Conservation (phyloP, 495 filamentous ascomycete genomes). For the Annulohypoxylon moriforme region DNA sequence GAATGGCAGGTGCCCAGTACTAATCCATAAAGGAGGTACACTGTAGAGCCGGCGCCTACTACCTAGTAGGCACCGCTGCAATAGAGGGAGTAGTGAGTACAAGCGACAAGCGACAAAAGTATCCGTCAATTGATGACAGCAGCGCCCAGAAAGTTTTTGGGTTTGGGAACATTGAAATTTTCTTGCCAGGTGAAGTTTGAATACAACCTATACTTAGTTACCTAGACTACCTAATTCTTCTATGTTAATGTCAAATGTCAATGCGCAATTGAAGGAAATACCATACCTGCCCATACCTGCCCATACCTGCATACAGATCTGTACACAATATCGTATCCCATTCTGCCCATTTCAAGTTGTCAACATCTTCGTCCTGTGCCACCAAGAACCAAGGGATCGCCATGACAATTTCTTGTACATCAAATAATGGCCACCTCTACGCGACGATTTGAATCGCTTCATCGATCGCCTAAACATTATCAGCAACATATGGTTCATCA, state of each 20-base stretch:
- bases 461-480: constrained; percentile 34
- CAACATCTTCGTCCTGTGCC: constrained; percentile 35
- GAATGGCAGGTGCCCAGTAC: background rate
- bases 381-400: constrained; percentile 51
- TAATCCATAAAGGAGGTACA: constrained; percentile 16
- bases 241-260: constrained; percentile 43
- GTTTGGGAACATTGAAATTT: background rate
- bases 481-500: constrained; percentile 10
- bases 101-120: constrained; percentile 8
- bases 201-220: background rate
- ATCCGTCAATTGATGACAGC: constrained; percentile 40
- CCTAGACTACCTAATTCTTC: background rate
- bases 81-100: constrained; percentile 4
- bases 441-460: constrained; percentile 53
- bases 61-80: too few species aligned
- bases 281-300: too few species aligned
- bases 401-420: constrained; percentile 21
- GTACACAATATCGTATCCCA: background rate
- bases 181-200: background rate
- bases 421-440: constrained; percentile 52
- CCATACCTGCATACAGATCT: too few species aligned
- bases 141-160: constrained; percentile 22
- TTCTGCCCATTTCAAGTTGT: too few species aligned
- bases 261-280: constrained; percentile 37
- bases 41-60: constrained; percentile 3